These are phyloP conservation scores for Hygrocybe punicea DNA, from an alignment of 768 basidiomycete species.

Conservation along the genomic window DNA sequence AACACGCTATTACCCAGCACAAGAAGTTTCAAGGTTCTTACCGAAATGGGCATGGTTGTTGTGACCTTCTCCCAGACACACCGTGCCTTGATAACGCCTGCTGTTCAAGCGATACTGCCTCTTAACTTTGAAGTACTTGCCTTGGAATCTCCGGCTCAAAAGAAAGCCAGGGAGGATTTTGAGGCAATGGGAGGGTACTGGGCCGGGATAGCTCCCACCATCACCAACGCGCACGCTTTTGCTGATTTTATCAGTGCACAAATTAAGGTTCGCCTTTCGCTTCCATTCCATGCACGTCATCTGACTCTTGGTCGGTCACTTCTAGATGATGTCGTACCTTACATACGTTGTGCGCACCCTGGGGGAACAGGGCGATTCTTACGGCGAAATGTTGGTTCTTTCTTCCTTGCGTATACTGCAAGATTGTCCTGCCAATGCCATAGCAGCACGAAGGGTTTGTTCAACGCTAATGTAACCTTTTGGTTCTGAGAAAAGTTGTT, in stretches of 20 bases:
- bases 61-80: constrained; percentile 87
- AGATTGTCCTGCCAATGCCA: constrained; percentile 86
- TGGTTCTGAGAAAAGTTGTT: neutral
- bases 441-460: constrained; percentile 73
- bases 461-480: neutral
- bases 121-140: constrained; percentile 78
- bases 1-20: constrained; percentile 65
- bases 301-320: constrained; percentile 6
- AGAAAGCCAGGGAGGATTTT: constrained; percentile 67
- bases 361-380: constrained; percentile 60
- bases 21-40: constrained; percentile 88
- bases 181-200: constrained; percentile 82
- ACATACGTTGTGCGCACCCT: constrained; percentile 78
- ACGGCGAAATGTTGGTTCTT: constrained; percentile 77
- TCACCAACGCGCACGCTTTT: constrained; percentile 72
- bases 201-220: constrained; percentile 74
- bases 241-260: constrained; percentile 83
- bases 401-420: constrained; percentile 84
- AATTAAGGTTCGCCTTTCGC: constrained; percentile 70
- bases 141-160: constrained; percentile 78
- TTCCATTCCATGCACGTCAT: constrained; percentile 17
- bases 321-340: constrained; percentile 84
- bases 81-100: constrained; percentile 57
- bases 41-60: constrained; percentile 90
- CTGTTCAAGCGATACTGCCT: constrained; percentile 66